Percentiles rank a stretch among this genome's conserved stretches.
phyloP scores from a whole-genome alignment of 352 stramenopile genomes.

The Globisporangium middletonii region DNA sequence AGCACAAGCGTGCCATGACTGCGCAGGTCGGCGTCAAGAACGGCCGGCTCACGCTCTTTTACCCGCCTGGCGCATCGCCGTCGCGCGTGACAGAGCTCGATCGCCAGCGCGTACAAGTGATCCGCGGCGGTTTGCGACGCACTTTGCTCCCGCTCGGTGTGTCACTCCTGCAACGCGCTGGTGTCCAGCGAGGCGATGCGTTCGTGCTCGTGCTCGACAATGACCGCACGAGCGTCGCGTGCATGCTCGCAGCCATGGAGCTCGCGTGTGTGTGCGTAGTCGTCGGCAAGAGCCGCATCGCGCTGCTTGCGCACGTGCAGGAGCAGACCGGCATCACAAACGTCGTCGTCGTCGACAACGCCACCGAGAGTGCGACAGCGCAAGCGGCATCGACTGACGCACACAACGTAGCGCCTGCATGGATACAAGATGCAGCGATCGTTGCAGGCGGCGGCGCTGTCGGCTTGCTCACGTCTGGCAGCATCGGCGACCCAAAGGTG shows the following conservation, averaged over 20 bases:
- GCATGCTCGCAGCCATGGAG: conserved; percentile 64
- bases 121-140: conserved; percentile 35
- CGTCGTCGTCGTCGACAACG: conserved; percentile 48
- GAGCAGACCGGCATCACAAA: conserved; percentile 53
- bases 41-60: conserved; percentile 47
- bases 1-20: conserved; percentile 13
- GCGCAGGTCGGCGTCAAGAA: conserved; percentile 55
- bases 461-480: conserved; percentile 82
- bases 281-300: conserved; percentile 37
- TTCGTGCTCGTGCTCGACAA: conserved; percentile 76
- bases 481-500: conserved; percentile 70
- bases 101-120: conserved; percentile 22
- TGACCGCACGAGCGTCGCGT: conserved; percentile 62
- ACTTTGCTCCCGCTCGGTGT: conserved; percentile 47
- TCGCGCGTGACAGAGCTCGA: conserved; percentile 6
- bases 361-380: background rate
- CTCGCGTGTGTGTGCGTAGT: conserved; percentile 50
- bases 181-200: conserved; percentile 27
- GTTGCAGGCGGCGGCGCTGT: conserved; percentile 36
- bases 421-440: conserved; percentile 31
- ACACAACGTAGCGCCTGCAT: conserved; percentile 9
- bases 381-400: background rate
- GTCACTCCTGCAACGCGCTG: conserved; percentile 25
- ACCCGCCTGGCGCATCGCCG: conserved; percentile 11
- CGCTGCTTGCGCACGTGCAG: conserved; percentile 42